These are phyloP conservation scores for Macrophomina pseudophaseolina DNA, from an alignment of 2,329 filamentous ascomycete genomes.

Conservation along the genomic window DNA sequence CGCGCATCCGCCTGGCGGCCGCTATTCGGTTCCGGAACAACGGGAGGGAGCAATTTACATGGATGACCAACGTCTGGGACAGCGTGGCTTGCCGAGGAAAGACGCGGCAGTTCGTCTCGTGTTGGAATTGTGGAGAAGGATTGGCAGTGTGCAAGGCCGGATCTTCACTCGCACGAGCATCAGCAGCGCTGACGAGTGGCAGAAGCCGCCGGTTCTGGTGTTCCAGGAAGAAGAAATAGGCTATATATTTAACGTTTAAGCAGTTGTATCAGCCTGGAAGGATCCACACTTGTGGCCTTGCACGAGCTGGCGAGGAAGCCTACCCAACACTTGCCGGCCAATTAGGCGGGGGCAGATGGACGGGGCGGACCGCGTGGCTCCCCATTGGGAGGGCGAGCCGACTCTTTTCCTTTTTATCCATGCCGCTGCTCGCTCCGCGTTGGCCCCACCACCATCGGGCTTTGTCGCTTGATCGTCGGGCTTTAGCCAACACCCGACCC, in stretches of 20 bases:
- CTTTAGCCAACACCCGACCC: neutral
- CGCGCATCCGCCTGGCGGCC: neutral
- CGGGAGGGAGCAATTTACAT: neutral
- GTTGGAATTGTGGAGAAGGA: neutral
- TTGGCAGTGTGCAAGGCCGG: neutral
- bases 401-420: neutral
- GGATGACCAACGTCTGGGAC: neutral
- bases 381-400: neutral
- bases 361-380: neutral
- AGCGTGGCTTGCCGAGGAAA: neutral
- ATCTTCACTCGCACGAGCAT: neutral
- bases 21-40: slow-evolving; percentile 5
- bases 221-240: neutral
- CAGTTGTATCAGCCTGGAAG: neutral
- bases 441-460: slow-evolving; percentile 9
- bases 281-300: neutral
- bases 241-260: slow-evolving; percentile 4
- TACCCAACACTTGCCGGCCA: neutral
- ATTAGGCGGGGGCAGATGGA: neutral
- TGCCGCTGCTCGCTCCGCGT: neutral
- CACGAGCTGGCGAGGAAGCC: neutral
- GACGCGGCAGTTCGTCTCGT: neutral
- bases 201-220: neutral
- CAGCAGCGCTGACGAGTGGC: neutral
- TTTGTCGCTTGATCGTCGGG: slow-evolving; percentile 6